Conservation (phyloP, 2,329 filamentous ascomycete genomes). For the Fusarium decemcellulare region DNA sequence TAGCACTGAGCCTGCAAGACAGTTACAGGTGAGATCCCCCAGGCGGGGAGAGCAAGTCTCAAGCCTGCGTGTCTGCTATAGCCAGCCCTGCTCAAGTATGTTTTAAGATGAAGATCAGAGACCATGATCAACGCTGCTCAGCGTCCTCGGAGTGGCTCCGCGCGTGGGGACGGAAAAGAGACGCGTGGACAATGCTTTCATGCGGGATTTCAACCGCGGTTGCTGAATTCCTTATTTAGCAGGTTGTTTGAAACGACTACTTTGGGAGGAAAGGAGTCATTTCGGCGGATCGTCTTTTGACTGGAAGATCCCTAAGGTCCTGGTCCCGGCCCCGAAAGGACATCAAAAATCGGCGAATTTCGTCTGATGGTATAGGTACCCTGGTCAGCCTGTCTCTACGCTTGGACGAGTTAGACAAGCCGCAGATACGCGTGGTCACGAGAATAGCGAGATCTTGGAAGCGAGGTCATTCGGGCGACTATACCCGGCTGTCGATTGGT, state of each 20-base stretch:
- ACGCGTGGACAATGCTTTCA: slow-evolving; percentile 23
- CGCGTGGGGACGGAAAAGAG: slow-evolving; percentile 12
- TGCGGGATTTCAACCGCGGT: slow-evolving; percentile 8
- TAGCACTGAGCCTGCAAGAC: slow-evolving; percentile 21
- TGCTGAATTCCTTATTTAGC: neutral
- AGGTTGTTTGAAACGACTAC: neutral
- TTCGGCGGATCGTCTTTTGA: slow-evolving; percentile 24
- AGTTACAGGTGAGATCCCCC: slow-evolving; percentile 30
- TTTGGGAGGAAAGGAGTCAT: neutral
- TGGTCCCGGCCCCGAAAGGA: slow-evolving; percentile 5
- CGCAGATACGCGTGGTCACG: slow-evolving; percentile 31
- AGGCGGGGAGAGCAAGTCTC: slow-evolving; percentile 16
- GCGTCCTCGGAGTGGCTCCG: slow-evolving; percentile 17
- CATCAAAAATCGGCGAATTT: slow-evolving; percentile 27
- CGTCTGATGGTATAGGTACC: slow-evolving; percentile 17
- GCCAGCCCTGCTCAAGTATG: slow-evolving; percentile 23
- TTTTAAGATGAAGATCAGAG: slow-evolving; percentile 27
- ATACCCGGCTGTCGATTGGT: slow-evolving; percentile 33
- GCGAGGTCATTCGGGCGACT: slow-evolving; percentile 34
- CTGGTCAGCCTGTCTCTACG: neutral
- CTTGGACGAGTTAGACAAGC: slow-evolving; percentile 14
- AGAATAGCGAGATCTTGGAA: slow-evolving; percentile 20
- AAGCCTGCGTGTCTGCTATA: slow-evolving; percentile 31
- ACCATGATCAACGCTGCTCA: slow-evolving; percentile 19
- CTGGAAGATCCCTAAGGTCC: slow-evolving; percentile 14